Conservation (phyloP, 768 basidiomycete genomes). For the Gelatoporia subvermispora region DNA sequence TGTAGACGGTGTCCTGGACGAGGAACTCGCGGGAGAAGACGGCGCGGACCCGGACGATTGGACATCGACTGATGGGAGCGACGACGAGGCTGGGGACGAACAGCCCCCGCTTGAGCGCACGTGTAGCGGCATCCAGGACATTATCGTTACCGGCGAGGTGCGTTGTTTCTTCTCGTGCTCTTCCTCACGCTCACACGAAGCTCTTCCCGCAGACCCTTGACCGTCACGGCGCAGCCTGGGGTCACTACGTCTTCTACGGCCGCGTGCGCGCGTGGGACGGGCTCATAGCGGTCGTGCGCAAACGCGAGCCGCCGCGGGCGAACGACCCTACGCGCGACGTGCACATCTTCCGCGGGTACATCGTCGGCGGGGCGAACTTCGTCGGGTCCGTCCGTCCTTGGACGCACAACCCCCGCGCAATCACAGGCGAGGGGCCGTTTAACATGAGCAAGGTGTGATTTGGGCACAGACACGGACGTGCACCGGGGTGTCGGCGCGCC, state of each 20-base stretch:
- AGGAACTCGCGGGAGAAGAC: not conserved
- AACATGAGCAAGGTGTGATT: conserved; percentile 46
- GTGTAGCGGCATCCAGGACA: conserved; percentile 55
- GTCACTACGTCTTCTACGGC: conserved; percentile 27
- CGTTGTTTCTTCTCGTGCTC: conserved; percentile 7
- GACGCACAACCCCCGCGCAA: conserved; percentile 37
- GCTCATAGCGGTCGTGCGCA: conserved; percentile 30
- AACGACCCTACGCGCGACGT: conserved; percentile 7
- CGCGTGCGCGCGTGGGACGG: conserved; percentile 35
- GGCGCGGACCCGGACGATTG: not conserved
- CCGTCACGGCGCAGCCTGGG: conserved; percentile 30
- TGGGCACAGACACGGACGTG: too few species aligned
- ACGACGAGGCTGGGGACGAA: not conserved
- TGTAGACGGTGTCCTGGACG: conserved; percentile 11
- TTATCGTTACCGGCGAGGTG: conserved; percentile 58
- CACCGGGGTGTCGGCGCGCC: too few species aligned
- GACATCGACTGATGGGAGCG: conserved; percentile 7
- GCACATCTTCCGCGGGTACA: conserved; percentile 62
- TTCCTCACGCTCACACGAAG: not conserved
- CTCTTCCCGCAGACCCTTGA: conserved; percentile 39
- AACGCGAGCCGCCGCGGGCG: conserved; percentile 9
- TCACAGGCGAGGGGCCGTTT: conserved; percentile 64
- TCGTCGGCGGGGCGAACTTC: conserved; percentile 58
- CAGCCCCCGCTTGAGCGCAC: conserved; percentile 1
- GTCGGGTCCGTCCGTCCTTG: conserved; percentile 68